Evolutionary conservation across 2,329 filamentous ascomycete species (phyloP).

Genomic region (Hirsutella thompsonii): DNA sequence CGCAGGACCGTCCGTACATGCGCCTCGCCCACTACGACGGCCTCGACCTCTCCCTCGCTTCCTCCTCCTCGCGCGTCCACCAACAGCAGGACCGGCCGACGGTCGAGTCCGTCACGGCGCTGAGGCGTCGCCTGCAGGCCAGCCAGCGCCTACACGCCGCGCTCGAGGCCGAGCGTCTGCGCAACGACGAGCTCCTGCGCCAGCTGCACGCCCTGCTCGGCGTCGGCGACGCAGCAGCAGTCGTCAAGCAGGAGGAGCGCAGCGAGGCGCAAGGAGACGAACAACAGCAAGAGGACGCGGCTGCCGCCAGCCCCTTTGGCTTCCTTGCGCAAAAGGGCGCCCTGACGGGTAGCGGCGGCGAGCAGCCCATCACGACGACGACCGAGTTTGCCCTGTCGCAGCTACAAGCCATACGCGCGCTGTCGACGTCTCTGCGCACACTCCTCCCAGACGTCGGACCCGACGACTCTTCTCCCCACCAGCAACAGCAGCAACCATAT

Average conservation of each 20-base stretch:
- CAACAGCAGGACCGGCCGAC: constrained; percentile 30
- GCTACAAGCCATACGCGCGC: constrained; percentile 60
- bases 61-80: constrained; percentile 3
- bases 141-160: constrained; percentile 62
- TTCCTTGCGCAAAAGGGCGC: constrained; percentile 43
- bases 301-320: constrained; percentile 30
- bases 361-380: constrained; percentile 53
- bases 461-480: constrained; percentile 18
- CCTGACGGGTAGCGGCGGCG: constrained; percentile 35
- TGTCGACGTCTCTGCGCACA: constrained; percentile 46
- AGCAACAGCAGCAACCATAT: no score
- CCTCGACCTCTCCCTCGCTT: constrained; percentile 30
- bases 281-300: no score
- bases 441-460: constrained; percentile 49
- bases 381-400: constrained; percentile 72
- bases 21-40: constrained; percentile 75
- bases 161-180: constrained; percentile 54
- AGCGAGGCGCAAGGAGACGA: background rate
- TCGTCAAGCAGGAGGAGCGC: constrained; percentile 3
- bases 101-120: constrained; percentile 54
- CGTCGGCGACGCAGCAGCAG: constrained; percentile 10
- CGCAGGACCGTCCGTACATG: constrained; percentile 65
- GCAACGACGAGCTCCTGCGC: constrained; percentile 58
- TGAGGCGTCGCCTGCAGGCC: constrained; percentile 63
- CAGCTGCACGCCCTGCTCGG: constrained; percentile 41